phyloP scores from a whole-genome alignment of 805 yeast genomes.

The Ogataea ganodermae region DNA sequence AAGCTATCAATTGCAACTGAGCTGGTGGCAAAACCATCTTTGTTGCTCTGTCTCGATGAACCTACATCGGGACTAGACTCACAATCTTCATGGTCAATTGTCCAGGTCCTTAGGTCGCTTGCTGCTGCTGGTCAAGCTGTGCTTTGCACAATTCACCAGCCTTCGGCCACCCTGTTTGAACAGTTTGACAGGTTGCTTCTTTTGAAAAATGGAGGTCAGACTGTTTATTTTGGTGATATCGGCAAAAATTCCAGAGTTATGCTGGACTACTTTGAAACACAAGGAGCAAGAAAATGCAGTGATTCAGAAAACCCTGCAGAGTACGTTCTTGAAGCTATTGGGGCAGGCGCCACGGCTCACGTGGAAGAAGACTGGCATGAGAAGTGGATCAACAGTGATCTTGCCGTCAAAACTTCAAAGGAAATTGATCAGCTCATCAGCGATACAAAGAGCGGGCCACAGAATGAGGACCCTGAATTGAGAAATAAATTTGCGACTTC shows the following conservation, averaged over 20 bases:
- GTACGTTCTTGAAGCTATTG: slow-evolving; percentile 69
- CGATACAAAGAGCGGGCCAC: slow-evolving; percentile 7
- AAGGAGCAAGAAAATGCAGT: slow-evolving; percentile 66
- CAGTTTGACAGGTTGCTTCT: slow-evolving; percentile 45
- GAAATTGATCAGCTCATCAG: slow-evolving; percentile 32
- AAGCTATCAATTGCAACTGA: slow-evolving; percentile 56
- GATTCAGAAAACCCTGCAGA: slow-evolving; percentile 70
- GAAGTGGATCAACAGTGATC: slow-evolving; percentile 49
- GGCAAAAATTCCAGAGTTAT: slow-evolving; percentile 45
- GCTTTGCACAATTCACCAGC: slow-evolving; percentile 57
- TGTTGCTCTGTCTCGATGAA: slow-evolving; percentile 55
- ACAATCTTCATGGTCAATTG: slow-evolving; percentile 58
- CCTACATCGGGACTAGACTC: slow-evolving; percentile 63
- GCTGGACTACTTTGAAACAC: slow-evolving; percentile 46
- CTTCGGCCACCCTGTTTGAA: slow-evolving; percentile 46
- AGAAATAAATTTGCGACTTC: slow-evolving; percentile 1
- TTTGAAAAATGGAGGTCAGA: slow-evolving; percentile 50
- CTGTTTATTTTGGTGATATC: slow-evolving; percentile 54
- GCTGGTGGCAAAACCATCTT: slow-evolving; percentile 53
- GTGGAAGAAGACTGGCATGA: slow-evolving; percentile 61
- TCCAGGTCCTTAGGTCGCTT: slow-evolving; percentile 48
- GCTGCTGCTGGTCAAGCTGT: slow-evolving; percentile 57
- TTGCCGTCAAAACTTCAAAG: slow-evolving; percentile 16
- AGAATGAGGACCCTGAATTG: slow-evolving; percentile 1
- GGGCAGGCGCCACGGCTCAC: slow-evolving; percentile 75